Base-by-base conservation (phyloP, 441 rosid genomes). In the Capsella rubella region DNA sequence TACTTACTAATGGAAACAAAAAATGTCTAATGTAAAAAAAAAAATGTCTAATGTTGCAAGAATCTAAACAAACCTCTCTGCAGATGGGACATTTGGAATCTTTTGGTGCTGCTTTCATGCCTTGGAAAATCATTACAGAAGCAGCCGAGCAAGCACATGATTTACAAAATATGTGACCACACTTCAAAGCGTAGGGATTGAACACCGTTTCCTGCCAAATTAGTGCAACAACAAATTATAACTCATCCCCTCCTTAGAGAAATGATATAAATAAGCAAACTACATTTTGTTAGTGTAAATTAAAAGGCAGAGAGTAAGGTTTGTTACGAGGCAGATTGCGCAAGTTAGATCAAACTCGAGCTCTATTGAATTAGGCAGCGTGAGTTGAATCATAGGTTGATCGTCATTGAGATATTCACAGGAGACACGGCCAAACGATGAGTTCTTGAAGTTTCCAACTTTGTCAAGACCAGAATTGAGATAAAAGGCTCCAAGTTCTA, bases 101-200 rank as follows among this genome's bases (percentile, higher is more conserved):
- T n/a, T 78, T 55, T 42, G 86, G 79, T 16, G 97, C 90, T 35
- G 82, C 80, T 83, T 86, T 89, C 53, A 89, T 80, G 61, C 97
- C 97, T 81, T 92, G 83, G 18, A 85, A 85, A 47, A 87, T 84
- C 84, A 83, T 73, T 72, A 88, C 91, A 2, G 90, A 89, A 70
- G 97, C 97, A 35, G 97, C 94, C 2, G 94, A 88, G 82, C 99
- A 94, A 16, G 90, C 93, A 75, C 99, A 94, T 31, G 80, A 79
- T 74, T 92, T 92, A 84, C 97, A 92, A 67, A 94, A 92, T 43
- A 92, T 88, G 82, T 94, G 99, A 49, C 97, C 95, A 8, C 99
- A 94, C 62, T 84, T 85, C 73, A 92, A 82, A 51, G 99, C 94
- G 31, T 88, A 89, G 0, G 97, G 94, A 82, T 90, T 89, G 75